Conservation (phyloP, 2,329 filamentous ascomycete genomes). For the Fusarium oxysporum region DNA sequence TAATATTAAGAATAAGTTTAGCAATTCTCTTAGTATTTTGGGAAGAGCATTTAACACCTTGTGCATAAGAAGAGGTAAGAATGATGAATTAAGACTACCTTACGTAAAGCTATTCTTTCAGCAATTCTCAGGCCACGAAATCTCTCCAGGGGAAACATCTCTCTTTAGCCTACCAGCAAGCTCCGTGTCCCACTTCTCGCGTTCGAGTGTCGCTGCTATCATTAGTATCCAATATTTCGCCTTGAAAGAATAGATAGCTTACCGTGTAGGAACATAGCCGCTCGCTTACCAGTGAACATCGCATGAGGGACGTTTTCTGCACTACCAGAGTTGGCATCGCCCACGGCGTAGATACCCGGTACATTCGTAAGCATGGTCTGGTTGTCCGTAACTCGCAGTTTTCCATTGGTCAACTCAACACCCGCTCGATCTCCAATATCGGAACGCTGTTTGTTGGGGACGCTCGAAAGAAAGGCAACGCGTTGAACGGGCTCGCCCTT, state of each 20-base stretch:
- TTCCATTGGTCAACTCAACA: conserved; percentile 57
- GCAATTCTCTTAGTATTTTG: too few species aligned
- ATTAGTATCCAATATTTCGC: too few species aligned
- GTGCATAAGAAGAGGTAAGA: too few species aligned
- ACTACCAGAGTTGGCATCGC: conserved; percentile 70
- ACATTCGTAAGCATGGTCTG: conserved; percentile 64
- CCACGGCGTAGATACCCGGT: conserved; percentile 66
- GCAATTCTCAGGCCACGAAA: too few species aligned
- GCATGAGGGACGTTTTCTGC: conserved; percentile 71
- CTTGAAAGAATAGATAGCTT: conserved; percentile 42
- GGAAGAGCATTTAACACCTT: too few species aligned
- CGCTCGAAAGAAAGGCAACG: conserved; percentile 64
- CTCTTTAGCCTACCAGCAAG: too few species aligned
- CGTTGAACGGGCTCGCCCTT: conserved; percentile 58
- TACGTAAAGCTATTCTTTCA: too few species aligned
- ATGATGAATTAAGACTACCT: too few species aligned
- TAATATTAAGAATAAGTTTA: too few species aligned
- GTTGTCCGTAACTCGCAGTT: conserved; percentile 55
- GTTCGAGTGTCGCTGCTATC: too few species aligned
- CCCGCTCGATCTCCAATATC: conserved; percentile 60
- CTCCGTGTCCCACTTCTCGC: too few species aligned
- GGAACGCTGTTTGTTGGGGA: conserved; percentile 60
- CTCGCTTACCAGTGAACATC: conserved; percentile 68
- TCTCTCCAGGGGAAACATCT: too few species aligned
- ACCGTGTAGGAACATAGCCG: conserved; percentile 69